Conservation (phyloP, 352 stramenopile genomes). For the Blastocystis sp. region DNA sequence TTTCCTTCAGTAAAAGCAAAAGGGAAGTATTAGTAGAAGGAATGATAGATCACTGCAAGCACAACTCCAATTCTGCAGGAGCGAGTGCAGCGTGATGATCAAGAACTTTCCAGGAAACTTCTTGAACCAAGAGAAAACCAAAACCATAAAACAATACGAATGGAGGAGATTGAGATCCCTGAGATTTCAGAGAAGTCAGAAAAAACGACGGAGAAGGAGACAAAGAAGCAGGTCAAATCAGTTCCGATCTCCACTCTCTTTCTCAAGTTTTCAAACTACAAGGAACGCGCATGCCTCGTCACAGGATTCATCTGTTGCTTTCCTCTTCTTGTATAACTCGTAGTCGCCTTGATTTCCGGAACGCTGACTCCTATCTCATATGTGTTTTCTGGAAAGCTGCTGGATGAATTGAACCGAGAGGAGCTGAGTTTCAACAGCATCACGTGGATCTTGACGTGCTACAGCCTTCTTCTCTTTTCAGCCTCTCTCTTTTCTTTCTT, state of each 20-base stretch:
- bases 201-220: neutral
- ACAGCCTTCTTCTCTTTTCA: neutral
- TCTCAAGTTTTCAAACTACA: neutral
- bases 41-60: too few species aligned
- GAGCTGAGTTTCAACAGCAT: neutral
- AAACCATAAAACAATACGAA: too few species aligned
- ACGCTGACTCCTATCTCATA: neutral
- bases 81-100: too few species aligned
- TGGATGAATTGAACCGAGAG: constrained; percentile 34
- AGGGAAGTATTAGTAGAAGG: too few species aligned
- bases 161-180: neutral
- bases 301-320: neutral
- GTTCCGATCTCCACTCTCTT: neutral
- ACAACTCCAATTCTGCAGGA: too few species aligned
- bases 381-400: constrained; percentile 12
- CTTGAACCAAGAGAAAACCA: too few species aligned
- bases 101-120: too few species aligned
- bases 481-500: constrained; percentile 13
- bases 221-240: neutral
- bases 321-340: neutral
- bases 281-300: neutral
- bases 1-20: too few species aligned
- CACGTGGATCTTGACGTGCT: constrained; percentile 2
- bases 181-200: neutral
- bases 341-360: constrained; percentile 37